Base-by-base conservation (phyloP, 2,329 filamentous ascomycete genomes). In the Cladophialophora exuberans region DNA sequence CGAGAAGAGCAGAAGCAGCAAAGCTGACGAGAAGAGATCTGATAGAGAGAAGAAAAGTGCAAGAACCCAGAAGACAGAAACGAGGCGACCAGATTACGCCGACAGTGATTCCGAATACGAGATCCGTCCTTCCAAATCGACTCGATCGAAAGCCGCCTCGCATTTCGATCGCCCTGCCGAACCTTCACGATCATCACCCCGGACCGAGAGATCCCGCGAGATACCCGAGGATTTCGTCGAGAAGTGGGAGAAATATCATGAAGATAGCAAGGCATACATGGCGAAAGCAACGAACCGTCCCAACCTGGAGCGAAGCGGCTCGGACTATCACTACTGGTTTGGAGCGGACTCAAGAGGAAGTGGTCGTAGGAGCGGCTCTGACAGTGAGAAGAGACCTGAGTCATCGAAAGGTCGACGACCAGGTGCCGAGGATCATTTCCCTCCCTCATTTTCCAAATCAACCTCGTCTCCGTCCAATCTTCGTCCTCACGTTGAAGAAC, bases 31-130 rank as follows among this genome's bases (percentile, higher is more conserved):
- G 48, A 76, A 73, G 64, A 64, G 62, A 57, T 70, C 72, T 50
- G 74, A 73, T 57, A 74, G 70, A 60, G 74, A 76, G 62, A 71
- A 73, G 47, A 70, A 65, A 51, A 70, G 69, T 51, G 73, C 76
- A 47, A 63, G 63, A 38, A 70, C 66, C 30, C 72, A 73, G 25
- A 78, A 76, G 59, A 25, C 52, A 22, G 67, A 69, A 47, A 69
- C 68, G 23, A 65, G 64, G 22, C 57, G 63, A 30, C 63, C 61
- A 15, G 63, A 64, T 22, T 67, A 67, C 6, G 66, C 68, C 6
- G 70, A 70, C 10, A 71, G 67, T 22, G 72, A 73, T 26, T 69
- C 66, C 3, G 70, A 69, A 35, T 25, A 31, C 25, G 48, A 61
- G 25, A 39, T 61, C 22, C 41, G 56, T 33, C 54, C 59, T n/a